Evolutionary conservation across 2,329 filamentous ascomycete species (phyloP).

Genomic region (Beauveria scarabaeidicola): DNA sequence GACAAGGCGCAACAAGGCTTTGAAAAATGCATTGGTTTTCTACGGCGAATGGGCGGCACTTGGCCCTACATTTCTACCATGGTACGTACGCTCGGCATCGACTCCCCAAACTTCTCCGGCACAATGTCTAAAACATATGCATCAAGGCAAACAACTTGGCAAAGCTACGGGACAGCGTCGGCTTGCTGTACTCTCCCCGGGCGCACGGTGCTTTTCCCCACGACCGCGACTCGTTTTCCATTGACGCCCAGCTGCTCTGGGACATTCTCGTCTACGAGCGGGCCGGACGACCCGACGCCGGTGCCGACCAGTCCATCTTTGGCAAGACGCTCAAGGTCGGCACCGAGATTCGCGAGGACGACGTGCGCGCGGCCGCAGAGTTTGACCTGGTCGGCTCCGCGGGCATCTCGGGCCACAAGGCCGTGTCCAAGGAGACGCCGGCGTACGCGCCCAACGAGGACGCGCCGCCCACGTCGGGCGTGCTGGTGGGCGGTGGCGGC

Average conservation of each 20-base stretch:
- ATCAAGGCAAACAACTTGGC: slow-evolving; percentile 20
- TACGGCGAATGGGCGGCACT: slow-evolving; percentile 16
- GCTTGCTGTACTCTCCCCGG: background rate
- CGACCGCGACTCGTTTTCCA: slow-evolving; percentile 18
- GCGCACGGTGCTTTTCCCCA: background rate
- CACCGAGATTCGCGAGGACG: background rate
- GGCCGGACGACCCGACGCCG: slow-evolving; percentile 19
- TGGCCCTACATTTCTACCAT: slow-evolving; percentile 20
- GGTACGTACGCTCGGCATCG: slow-evolving; percentile 16
- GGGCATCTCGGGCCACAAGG: slow-evolving; percentile 29
- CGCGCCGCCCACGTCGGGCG: background rate
- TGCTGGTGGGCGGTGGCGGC: background rate
- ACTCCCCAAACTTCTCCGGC: background rate
- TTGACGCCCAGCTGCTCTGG: slow-evolving; percentile 27
- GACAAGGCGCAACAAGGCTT: slow-evolving; percentile 19
- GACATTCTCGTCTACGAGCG: slow-evolving; percentile 28
- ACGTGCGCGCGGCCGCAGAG: slow-evolving; percentile 19
- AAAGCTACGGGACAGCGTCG: slow-evolving; percentile 25
- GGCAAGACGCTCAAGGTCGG: slow-evolving; percentile 11
- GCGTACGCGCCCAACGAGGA: slow-evolving; percentile 26
- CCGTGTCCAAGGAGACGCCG: slow-evolving; percentile 25
- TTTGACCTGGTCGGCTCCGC: slow-evolving; percentile 29
- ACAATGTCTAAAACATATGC: background rate
- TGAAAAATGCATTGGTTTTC: slow-evolving; percentile 21
- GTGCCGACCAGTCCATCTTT: slow-evolving; percentile 19